Conservation (phyloP, 1,284 basidiomycete species). For the Malassezia sp. region DNA sequence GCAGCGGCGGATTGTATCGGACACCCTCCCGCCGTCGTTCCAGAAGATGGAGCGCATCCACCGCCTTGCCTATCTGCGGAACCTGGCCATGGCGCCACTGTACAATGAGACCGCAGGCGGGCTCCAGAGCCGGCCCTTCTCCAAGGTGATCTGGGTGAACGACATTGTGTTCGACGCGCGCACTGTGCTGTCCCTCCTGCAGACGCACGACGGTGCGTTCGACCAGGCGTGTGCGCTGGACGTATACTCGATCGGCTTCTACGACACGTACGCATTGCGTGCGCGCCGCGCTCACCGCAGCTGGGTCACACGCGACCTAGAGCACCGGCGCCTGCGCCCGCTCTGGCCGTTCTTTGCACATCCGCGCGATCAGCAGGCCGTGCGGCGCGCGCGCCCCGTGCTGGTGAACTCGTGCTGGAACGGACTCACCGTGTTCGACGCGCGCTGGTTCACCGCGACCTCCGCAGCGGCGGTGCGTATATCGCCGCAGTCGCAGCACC, state of each 20-base stretch:
- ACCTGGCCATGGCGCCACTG: constrained; percentile 29
- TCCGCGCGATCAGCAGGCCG: constrained; percentile 45
- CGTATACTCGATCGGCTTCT: constrained; percentile 50
- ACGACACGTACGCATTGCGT: constrained; percentile 52
- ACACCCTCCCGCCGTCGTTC: constrained; percentile 14
- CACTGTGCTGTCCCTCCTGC: constrained; percentile 50
- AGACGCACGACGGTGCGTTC: constrained; percentile 51
- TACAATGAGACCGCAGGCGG: constrained; percentile 13
- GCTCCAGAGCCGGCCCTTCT: constrained; percentile 9
- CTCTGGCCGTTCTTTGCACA: constrained; percentile 54
- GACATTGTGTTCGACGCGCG: constrained; percentile 22
- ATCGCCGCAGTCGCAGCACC: neutral
- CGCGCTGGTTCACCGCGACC: constrained; percentile 48
- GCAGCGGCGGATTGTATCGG: neutral
- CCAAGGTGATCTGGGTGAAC: constrained; percentile 34
- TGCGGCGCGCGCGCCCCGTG: constrained; percentile 48
- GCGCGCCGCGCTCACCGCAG: constrained; percentile 44
- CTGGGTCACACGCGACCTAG: constrained; percentile 26
- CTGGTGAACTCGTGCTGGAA: constrained; percentile 57
- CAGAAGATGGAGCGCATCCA: constrained; percentile 17
- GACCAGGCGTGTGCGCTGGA: constrained; percentile 56
- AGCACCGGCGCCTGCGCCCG: constrained; percentile 48
- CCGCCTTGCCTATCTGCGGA: constrained; percentile 26
- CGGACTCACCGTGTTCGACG: constrained; percentile 53
- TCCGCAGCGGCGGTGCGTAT: neutral